A percentile compares a stretch with the other conserved stretches of the same genome.
Evolutionary conservation across 2,329 filamentous ascomycete genomes (phyloP).

Genomic region (Chlorencoelia australis): DNA sequence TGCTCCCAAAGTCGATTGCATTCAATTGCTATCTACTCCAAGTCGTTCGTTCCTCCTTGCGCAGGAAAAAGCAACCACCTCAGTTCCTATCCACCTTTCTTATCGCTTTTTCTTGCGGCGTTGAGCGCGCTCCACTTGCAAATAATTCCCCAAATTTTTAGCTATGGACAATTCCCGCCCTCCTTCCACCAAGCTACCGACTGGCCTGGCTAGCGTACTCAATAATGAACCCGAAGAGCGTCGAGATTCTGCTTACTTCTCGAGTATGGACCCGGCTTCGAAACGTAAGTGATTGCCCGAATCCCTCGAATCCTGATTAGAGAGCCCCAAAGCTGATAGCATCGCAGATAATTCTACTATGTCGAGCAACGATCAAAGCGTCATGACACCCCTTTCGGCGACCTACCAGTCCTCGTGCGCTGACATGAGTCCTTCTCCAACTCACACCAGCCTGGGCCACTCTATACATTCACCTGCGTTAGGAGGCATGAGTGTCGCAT

Average conservation of each 20-base stretch:
- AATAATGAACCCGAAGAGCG: conserved; percentile 39
- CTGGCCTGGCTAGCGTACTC: conserved; percentile 40
- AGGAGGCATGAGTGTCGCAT: conserved; percentile 55
- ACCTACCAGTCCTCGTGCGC: conserved; percentile 38
- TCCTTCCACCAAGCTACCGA: conserved; percentile 25
- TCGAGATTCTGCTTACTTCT: conserved; percentile 43
- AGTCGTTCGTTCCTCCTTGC: too few species aligned
- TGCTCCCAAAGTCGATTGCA: too few species aligned
- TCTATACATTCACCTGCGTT: conserved; percentile 44
- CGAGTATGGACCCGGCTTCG: conserved; percentile 33
- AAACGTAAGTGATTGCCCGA: conserved; percentile 37
- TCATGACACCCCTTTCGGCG: conserved; percentile 11
- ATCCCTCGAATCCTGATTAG: conserved; percentile 4
- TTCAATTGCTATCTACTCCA: too few species aligned
- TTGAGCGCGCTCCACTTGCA: too few species aligned
- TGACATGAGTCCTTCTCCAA: conserved; percentile 54
- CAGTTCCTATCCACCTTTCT: too few species aligned
- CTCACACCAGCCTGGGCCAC: conserved; percentile 34
- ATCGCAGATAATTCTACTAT: conserved; percentile 18
- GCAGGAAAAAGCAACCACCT: too few species aligned
- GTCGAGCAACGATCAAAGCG: conserved; percentile 12
- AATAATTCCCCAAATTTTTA: too few species aligned
- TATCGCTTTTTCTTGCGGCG: too few species aligned
- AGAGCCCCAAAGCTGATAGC: conserved; percentile 7
- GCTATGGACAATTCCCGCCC: conserved; percentile 6